A percentile compares a stretch with the other conserved stretches of the same genome.
These are phyloP conservation scores for Xylaria sp. DNA, from an alignment of 2,329 filamentous ascomycete genomes.

Conservation along the genomic window DNA sequence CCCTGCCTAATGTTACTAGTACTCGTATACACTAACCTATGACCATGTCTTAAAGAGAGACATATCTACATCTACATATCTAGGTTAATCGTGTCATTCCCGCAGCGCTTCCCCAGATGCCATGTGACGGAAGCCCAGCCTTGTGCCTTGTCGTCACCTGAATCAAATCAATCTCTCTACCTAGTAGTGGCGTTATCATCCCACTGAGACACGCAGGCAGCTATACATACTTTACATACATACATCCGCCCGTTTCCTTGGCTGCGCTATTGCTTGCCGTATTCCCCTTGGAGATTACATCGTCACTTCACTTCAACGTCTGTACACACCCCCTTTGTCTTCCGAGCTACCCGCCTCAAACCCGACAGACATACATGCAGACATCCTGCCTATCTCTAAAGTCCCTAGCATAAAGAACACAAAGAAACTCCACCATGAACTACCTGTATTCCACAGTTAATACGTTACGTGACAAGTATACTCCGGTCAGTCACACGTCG, in stretches of 20 bases:
- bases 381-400: slow-evolving; percentile 12
- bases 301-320: not conserved
- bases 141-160: slow-evolving; percentile 39
- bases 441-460: slow-evolving; percentile 93
- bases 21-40: not conserved
- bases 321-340: slow-evolving; percentile 25
- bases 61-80: not conserved
- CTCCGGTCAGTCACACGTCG: slow-evolving; percentile 87
- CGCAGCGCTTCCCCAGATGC: slow-evolving; percentile 14
- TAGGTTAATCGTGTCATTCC: slow-evolving; percentile 28
- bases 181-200: slow-evolving; percentile 12
- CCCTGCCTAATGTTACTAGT: not conserved
- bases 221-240: slow-evolving; percentile 11
- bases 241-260: slow-evolving; percentile 3
- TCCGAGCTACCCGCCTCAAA: slow-evolving; percentile 3
- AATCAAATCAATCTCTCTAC: slow-evolving; percentile 23
- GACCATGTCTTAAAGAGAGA: slow-evolving; percentile 12
- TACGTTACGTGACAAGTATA: slow-evolving; percentile 89
- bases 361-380: slow-evolving; percentile 18
- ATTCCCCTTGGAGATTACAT: not conserved
- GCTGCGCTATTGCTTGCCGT: not conserved
- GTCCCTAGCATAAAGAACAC: slow-evolving; percentile 14
- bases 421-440: slow-evolving; percentile 71
- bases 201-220: slow-evolving; percentile 32
- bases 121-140: slow-evolving; percentile 40